phyloP scores from a whole-genome alignment of 352 stramenopile genomes.

The Phytophthora vignae region DNA sequence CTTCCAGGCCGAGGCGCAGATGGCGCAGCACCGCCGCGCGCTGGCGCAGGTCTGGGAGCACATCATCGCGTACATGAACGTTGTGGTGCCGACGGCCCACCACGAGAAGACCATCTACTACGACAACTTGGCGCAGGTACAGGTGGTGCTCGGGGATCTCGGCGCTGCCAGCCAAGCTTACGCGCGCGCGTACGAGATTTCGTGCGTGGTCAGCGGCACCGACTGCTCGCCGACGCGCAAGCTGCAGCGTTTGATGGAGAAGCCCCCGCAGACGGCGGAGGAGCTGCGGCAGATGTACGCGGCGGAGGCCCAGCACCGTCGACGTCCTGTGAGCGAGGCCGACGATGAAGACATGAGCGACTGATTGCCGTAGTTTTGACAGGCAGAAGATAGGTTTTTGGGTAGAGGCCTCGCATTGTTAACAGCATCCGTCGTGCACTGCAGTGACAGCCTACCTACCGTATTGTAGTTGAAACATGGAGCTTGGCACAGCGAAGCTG shows the following conservation, averaged over 20 bases:
- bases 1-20: constrained; percentile 43
- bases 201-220: constrained; percentile 66
- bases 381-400: constrained; percentile 5
- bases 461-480: too few relatives aligned
- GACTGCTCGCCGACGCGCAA: constrained; percentile 73
- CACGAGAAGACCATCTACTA: constrained; percentile 90
- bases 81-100: constrained; percentile 66
- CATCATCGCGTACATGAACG: constrained; percentile 77
- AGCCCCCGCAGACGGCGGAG: constrained; percentile 64
- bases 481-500: too few relatives aligned
- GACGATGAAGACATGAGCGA: constrained; percentile 42
- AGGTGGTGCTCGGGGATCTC: constrained; percentile 68
- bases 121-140: constrained; percentile 82
- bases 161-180: constrained; percentile 62
- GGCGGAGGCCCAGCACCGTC: constrained; percentile 50
- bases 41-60: constrained; percentile 69
- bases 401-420: constrained; percentile 5
- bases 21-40: constrained; percentile 35
- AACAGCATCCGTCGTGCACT: not conserved
- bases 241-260: constrained; percentile 63
- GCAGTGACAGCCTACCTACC: not conserved
- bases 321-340: constrained; percentile 32
- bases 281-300: constrained; percentile 72
- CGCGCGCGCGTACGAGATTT: constrained; percentile 57
- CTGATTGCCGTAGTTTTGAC: not conserved